Base-by-base conservation (phyloP, 2,329 filamentous ascomycete species). In the Aspergillus calidoustus region DNA sequence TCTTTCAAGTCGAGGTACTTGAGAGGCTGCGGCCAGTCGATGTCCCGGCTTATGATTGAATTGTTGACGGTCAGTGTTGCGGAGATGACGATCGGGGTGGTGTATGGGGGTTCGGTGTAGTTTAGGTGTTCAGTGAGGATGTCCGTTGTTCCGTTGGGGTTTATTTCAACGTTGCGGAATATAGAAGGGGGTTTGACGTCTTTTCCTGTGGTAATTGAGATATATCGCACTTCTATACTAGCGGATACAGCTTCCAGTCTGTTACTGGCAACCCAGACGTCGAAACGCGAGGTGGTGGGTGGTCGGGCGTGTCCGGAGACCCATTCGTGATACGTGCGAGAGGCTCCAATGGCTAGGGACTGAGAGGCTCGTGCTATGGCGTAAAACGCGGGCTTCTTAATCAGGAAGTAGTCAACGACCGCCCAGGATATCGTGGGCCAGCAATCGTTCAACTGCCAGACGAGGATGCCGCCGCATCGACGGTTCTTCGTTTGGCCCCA, bases 371-470 rank as follows among this genome's bases (percentile, higher is more conserved):
- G 79, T 60, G 84, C 81, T 71, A 87, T 84, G 2, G 85, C 83
- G 66, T 87, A 88, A 72, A 86, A 88, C 28, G 85, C 84, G 34
- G 84, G 84, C 71, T 88, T 88, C 51, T 85, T 86, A 22, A 85
- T 81, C 50, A 83, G 79, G 69, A 84, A 87, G 70, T 87, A 88
- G 71, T 88, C 86, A 19, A 85, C 82, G 63, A 88, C 86, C 2
- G 85, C 81, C 86, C 86, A 88, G 6, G 84, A 86, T 28, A 84
- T 87, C 19, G 84, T 83, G 3, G 86, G 86, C 84, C 85, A 88
- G 74, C 79, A 81, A 61, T 82, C 80, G 54, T 82, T 81, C 41
- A 81, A 66, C 62, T 82, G 80, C 80, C 80, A 82, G 17, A 81
- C 73, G 25, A 82, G 70, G 8, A 78, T 77, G 43, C 80, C 80